These are phyloP conservation scores for Nannizzia gypsea DNA, from an alignment of 2,329 filamentous ascomycete genomes.

Conservation along the genomic window DNA sequence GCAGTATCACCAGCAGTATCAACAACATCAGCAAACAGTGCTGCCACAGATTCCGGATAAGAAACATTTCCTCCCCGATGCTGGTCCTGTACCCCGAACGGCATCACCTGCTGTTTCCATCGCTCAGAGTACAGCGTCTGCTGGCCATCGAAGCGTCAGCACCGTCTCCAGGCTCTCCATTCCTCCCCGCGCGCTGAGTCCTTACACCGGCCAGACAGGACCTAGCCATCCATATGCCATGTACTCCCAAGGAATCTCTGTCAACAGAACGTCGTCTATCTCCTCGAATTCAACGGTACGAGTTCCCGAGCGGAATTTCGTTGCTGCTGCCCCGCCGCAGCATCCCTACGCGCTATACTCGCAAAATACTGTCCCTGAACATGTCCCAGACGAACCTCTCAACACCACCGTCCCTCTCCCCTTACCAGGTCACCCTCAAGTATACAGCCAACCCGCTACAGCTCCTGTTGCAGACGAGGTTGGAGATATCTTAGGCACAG, in stretches of 20 bases:
- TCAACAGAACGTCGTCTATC: conserved; percentile 49
- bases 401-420: conserved; percentile 48
- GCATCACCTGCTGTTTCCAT: conserved; percentile 14
- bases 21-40: conserved; percentile 9
- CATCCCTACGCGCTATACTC: conserved; percentile 82
- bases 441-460: conserved; percentile 61
- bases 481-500: conserved; percentile 75
- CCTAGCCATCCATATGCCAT: conserved; percentile 77
- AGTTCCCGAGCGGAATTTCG: conserved; percentile 47
- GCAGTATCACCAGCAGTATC: conserved; percentile 13
- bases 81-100: conserved; percentile 13
- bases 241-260: conserved; percentile 61
- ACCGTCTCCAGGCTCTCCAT: conserved; percentile 36
- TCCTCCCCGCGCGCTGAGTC: conserved; percentile 44
- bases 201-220: conserved; percentile 57
- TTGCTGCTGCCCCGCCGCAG: conserved; percentile 54
- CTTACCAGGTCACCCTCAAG: conserved; percentile 55
- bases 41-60: conserved; percentile 12
- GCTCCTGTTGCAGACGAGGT: conserved; percentile 67
- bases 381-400: conserved; percentile 34
- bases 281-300: conserved; percentile 59
- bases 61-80: conserved; percentile 6
- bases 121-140: conserved; percentile 19
- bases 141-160: conserved; percentile 32
- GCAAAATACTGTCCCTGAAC: conserved; percentile 58